Evolutionary conservation across 2,329 filamentous ascomycete genomes (phyloP), one percentile per base, ranked within the genome.

Genomic region (Fusarium continuum): DNA sequence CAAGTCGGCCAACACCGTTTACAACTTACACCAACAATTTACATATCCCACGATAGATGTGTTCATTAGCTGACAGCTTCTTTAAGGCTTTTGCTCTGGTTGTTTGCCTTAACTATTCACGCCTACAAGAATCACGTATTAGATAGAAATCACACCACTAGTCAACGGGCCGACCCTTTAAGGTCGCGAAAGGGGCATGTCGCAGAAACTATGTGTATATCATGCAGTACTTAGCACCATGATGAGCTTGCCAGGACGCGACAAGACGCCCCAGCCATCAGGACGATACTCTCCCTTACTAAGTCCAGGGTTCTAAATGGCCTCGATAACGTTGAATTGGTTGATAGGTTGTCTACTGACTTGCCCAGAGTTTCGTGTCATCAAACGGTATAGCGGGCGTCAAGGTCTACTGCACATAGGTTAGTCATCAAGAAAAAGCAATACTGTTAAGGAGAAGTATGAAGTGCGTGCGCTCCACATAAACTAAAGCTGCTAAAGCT

Each of bases 101-200:
- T 20, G 11, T 25, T 44, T 39, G 9, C 19, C 19, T 53, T 13
- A 14, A 6, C 16, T 26, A 4, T 5, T 40, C 16, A 16, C 25
- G 32, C 23, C 25, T 23, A 32, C 26, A 44, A 43, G 25, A 23
- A 48, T 19, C 20, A 29, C 19, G 29, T 31, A 22, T 32, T 17
- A 43, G 23, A 43, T 20, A 26, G 10, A 36, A 52, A 62, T 62
- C 55, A 56, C 43, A 50, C 49, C 61, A 65, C 17, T 31, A 16
- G 19, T 48, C 44, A 64, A 65, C 61, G 61, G 61, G 45, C 61
- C 61, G 56, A 65, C 35, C 61, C 56, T 62, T 63, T 40, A 45
- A 41, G 32, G 26, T 43, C 43, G 25, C 44, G 35, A 60, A 60
- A 54, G 61, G 55, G 61, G 45, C 35, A 62, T 16, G 25, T 34